Conservation (phyloP, 768 basidiomycete species). For the Tulasnella sp. region DNA sequence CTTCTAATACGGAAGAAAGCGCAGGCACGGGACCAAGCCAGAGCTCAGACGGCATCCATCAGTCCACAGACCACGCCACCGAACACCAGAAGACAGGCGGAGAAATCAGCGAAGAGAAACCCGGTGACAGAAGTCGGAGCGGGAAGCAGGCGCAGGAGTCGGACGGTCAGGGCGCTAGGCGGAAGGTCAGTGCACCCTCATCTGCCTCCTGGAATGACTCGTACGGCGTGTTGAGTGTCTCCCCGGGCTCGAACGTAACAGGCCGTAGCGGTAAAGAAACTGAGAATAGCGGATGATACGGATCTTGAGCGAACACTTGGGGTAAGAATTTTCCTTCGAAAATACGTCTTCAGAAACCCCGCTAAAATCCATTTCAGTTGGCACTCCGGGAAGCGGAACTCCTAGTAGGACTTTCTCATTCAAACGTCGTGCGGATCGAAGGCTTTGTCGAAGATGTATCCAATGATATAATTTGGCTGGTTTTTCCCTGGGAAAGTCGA, state of each 20-base stretch:
- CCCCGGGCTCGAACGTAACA: background rate
- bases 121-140: too few relatives aligned
- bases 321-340: too few relatives aligned
- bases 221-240: background rate
- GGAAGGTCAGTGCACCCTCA: background rate
- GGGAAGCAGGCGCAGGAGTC: too few relatives aligned
- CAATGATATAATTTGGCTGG: background rate
- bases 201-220: background rate
- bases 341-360: background rate
- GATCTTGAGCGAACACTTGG: background rate
- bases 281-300: background rate
- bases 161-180: too few relatives aligned
- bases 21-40: too few relatives aligned
- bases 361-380: background rate
- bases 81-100: too few relatives aligned
- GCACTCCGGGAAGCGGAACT: background rate
- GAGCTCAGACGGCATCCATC: too few relatives aligned
- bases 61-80: too few relatives aligned
- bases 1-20: too few relatives aligned
- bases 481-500: background rate
- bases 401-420: background rate
- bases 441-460: background rate
- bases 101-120: too few relatives aligned
- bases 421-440: background rate
- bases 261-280: background rate